Evolutionary conservation across 345 rosid species (phyloP).

Genomic region (Aurinia saxatilis): DNA sequence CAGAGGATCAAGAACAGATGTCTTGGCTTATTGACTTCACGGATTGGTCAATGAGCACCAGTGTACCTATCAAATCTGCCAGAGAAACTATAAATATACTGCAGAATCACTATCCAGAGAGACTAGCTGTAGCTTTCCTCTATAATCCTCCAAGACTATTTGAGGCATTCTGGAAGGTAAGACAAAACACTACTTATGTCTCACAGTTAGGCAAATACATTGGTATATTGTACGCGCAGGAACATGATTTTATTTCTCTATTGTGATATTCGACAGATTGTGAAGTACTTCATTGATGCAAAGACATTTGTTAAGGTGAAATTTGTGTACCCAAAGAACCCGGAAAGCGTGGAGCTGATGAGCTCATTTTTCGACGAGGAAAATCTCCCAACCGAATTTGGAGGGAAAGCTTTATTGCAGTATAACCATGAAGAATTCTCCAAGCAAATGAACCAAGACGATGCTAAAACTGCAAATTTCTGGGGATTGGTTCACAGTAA

Average conservation of each 20-base stretch:
- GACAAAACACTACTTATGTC: neutral
- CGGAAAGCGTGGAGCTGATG: slow-evolving; percentile 76
- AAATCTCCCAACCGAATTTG: slow-evolving; percentile 79
- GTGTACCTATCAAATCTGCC: slow-evolving; percentile 72
- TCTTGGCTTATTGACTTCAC: slow-evolving; percentile 94
- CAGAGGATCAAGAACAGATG: slow-evolving; percentile 91
- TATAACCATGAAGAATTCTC: slow-evolving; percentile 88
- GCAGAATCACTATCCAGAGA: slow-evolving; percentile 93
- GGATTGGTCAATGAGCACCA: slow-evolving; percentile 66
- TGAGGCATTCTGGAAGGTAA: slow-evolving; percentile 98
- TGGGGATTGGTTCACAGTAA: slow-evolving; percentile 51
- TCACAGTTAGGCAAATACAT: neutral
- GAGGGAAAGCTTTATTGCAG: slow-evolving; percentile 64
- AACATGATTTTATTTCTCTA: neutral
- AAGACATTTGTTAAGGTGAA: slow-evolving; percentile 86
- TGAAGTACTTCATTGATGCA: slow-evolving; percentile 79
- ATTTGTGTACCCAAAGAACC: slow-evolving; percentile 86
- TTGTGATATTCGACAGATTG: slow-evolving; percentile 42
- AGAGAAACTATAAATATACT: slow-evolving; percentile 62
- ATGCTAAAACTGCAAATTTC: slow-evolving; percentile 46
- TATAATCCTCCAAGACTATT: slow-evolving; percentile 92
- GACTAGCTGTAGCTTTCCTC: slow-evolving; percentile 80
- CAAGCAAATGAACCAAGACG: slow-evolving; percentile 66
- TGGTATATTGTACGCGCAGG: neutral
- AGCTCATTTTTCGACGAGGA: slow-evolving; percentile 61